These are phyloP conservation scores for Alternaria viburni DNA, from an alignment of 2,329 filamentous ascomycete species.

Conservation along the genomic window DNA sequence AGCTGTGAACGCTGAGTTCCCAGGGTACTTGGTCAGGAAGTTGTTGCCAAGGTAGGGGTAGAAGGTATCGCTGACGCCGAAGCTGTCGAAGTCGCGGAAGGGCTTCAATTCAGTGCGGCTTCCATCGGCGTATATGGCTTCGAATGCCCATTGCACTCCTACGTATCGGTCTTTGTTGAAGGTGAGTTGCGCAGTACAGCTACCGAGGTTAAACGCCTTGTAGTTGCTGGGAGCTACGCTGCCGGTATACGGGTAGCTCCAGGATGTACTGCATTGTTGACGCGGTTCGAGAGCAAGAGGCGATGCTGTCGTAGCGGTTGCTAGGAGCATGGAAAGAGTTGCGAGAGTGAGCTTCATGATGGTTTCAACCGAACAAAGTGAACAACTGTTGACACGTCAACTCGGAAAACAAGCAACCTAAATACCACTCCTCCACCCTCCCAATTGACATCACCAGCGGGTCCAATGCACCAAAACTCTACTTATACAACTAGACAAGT, in stretches of 20 bases:
- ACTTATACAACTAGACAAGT: background rate
- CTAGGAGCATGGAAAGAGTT: background rate
- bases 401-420: background rate
- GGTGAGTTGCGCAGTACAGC: conserved; percentile 10
- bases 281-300: background rate
- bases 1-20: conserved; percentile 10
- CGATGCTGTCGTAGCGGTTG: background rate
- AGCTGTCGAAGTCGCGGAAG: background rate
- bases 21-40: conserved; percentile 7
- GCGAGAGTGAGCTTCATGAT: background rate
- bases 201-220: conserved; percentile 7
- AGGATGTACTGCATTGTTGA: background rate
- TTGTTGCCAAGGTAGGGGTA: conserved; percentile 12
- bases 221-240: background rate
- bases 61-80: conserved; percentile 9
- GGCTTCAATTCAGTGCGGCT: conserved; percentile 2
- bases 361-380: background rate
- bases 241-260: background rate
- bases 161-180: conserved; percentile 15
- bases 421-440: background rate
- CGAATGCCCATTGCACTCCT: conserved; percentile 11
- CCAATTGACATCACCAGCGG: background rate
- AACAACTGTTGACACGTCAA: background rate
- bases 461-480: background rate
- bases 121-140: conserved; percentile 12